Percentiles rank a stretch among this genome's conserved stretches.
Conservation (phyloP, 2,329 filamentous ascomycete species). For the Cladosporium colombiae region DNA sequence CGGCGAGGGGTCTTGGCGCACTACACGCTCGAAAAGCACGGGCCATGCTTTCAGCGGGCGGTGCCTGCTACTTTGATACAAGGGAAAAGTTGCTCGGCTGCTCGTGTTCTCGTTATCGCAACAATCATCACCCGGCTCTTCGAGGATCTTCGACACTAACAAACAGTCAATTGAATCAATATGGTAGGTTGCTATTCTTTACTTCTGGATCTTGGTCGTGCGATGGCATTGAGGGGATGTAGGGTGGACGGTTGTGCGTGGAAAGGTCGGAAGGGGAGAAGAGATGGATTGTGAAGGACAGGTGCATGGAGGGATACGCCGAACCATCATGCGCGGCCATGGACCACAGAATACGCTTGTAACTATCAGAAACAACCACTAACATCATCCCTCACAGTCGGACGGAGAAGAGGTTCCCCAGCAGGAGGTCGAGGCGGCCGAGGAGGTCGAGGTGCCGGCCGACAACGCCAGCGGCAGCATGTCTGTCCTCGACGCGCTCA, state of each 20-base stretch:
- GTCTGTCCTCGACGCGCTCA: conserved; percentile 96
- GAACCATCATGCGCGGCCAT: background rate
- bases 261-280: background rate
- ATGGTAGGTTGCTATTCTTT: conserved; percentile 17
- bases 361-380: conserved; percentile 17
- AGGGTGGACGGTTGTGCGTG: background rate
- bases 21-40: conserved; percentile 2
- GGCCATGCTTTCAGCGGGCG: background rate
- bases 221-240: conserved; percentile 7
- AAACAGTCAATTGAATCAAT: conserved; percentile 21
- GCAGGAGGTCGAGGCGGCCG: conserved; percentile 68
- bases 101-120: background rate
- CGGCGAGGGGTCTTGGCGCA: conserved; percentile 4
- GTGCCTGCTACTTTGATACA: conserved; percentile 18
- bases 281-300: conserved; percentile 1
- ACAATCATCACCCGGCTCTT: conserved; percentile 20
- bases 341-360: background rate
- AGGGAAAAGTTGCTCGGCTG: conserved; percentile 12
- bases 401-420: conserved; percentile 99
- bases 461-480: conserved; percentile 78
- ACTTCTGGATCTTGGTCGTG: conserved; percentile 3
- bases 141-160: conserved; percentile 23
- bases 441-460: conserved; percentile 94
- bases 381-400: conserved; percentile 63
- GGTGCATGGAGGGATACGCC: background rate